Evolutionary conservation across 208 protist genomes (phyloP).

Genomic region (Sergeia podlipaevii): DNA sequence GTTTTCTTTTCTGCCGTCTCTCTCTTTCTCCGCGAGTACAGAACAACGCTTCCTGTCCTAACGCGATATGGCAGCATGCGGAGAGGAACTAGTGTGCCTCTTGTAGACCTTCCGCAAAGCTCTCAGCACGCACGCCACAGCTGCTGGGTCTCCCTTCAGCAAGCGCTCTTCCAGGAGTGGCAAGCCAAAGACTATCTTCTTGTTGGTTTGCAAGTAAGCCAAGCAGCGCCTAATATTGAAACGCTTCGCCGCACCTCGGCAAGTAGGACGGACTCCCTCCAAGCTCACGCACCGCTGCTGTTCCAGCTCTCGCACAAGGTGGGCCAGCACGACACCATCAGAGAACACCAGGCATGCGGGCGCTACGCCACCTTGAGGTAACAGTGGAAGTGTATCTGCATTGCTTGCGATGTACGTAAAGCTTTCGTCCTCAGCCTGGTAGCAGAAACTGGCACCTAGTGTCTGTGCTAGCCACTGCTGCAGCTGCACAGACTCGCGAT

Average conservation of each 20-base stretch:
- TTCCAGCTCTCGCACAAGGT: slow-evolving; percentile 56
- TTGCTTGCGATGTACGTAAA: slow-evolving; percentile 23
- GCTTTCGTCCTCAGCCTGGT: slow-evolving; percentile 42
- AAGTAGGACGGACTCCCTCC: slow-evolving; percentile 52
- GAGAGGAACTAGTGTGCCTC: no score
- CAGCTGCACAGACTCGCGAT: slow-evolving; percentile 10
- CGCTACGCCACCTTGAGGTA: slow-evolving; percentile 8
- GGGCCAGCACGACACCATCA: slow-evolving; percentile 69
- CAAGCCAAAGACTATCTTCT: slow-evolving; percentile 26
- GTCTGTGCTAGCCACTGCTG: slow-evolving; percentile 36
- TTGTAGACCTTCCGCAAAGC: slow-evolving; percentile 23
- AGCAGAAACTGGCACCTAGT: slow-evolving; percentile 41
- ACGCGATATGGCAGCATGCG: no score
- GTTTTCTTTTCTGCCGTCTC: no score
- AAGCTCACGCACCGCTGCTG: slow-evolving; percentile 53
- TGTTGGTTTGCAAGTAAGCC: slow-evolving; percentile 47
- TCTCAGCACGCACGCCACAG: slow-evolving; percentile 40
- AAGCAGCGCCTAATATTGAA: slow-evolving; percentile 73
- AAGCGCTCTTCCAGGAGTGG: slow-evolving; percentile 54
- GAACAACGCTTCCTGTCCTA: no score
- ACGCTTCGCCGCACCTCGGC: slow-evolving; percentile 51
- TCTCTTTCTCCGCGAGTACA: no score
- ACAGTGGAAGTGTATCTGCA: no score
- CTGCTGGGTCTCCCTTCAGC: slow-evolving; percentile 27
- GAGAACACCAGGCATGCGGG: slow-evolving; percentile 52